phyloP scores from a whole-genome alignment of 768 basidiomycete species.

The Boletus coccyginus region DNA sequence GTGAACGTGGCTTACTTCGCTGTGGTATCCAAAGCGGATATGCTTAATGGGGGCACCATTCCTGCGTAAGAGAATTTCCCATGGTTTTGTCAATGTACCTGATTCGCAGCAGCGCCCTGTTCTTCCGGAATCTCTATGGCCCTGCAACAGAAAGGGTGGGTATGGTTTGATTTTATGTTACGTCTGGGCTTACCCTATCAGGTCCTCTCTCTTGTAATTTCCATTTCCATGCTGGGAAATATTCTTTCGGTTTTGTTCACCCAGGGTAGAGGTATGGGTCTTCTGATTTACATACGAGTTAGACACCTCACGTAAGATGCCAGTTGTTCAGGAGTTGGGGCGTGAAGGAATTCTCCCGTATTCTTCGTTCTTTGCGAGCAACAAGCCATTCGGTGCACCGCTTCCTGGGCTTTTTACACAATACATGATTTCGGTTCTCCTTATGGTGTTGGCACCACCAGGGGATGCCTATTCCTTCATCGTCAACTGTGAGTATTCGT shows the following conservation, averaged over 20 bases:
- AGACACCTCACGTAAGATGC: constrained; percentile 2
- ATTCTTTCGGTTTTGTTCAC: constrained; percentile 61
- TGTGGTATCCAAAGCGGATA: constrained; percentile 68
- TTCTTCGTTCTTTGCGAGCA: constrained; percentile 66
- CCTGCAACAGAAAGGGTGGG: constrained; percentile 54
- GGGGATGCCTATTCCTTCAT: constrained; percentile 77
- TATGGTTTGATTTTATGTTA: neutral
- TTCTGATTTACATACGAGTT: neutral
- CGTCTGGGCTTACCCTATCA: constrained; percentile 23
- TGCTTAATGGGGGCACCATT: constrained; percentile 59
- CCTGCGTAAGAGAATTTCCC: constrained; percentile 51
- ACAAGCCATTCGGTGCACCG: constrained; percentile 68
- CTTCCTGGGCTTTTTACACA: constrained; percentile 60
- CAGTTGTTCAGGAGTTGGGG: constrained; percentile 73
- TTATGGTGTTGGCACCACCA: constrained; percentile 57
- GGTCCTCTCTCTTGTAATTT: constrained; percentile 60
- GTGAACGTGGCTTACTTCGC: constrained; percentile 75
- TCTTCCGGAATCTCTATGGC: constrained; percentile 74
- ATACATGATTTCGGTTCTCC: constrained; percentile 54
- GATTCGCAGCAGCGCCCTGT: constrained; percentile 48
- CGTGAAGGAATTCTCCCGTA: constrained; percentile 68
- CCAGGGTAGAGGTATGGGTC: constrained; percentile 56
- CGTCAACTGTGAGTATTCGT: constrained; percentile 49
- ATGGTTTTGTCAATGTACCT: neutral
- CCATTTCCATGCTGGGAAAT: constrained; percentile 64